phyloP scores from a whole-genome alignment of 2,329 filamentous ascomycete genomes.

The Parafenestella ontariensis region DNA sequence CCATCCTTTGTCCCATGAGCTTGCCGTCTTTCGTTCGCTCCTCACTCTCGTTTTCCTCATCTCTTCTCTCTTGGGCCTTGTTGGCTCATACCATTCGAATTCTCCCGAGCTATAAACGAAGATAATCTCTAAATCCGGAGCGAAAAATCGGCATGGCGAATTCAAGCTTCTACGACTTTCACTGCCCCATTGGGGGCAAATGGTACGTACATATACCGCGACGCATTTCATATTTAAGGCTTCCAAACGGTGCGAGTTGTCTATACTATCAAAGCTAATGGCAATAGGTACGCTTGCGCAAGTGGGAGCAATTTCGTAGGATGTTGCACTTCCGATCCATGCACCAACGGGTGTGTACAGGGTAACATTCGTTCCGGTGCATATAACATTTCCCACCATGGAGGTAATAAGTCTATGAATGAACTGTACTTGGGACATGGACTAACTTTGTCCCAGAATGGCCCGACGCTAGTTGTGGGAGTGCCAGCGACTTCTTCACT shows the following conservation, averaged over 20 bases:
- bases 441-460: constrained; percentile 21
- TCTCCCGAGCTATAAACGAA: background rate
- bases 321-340: constrained; percentile 50
- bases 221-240: background rate
- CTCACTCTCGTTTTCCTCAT: constrained; percentile 9
- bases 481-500: constrained; percentile 44
- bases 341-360: constrained; percentile 47
- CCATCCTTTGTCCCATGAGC: constrained; percentile 7
- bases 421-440: no score
- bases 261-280: constrained; percentile 6
- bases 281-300: constrained; percentile 33
- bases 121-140: background rate
- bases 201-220: constrained; percentile 25
- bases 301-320: constrained; percentile 47
- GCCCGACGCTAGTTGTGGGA: constrained; percentile 42
- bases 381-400: constrained; percentile 43
- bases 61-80: constrained; percentile 1
- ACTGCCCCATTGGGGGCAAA: constrained; percentile 28
- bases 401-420: background rate
- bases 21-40: constrained; percentile 7
- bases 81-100: background rate
- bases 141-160: constrained; percentile 7
- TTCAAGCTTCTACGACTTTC: constrained; percentile 22
- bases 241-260: background rate
- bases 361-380: constrained; percentile 41